Base-by-base conservation (phyloP, 2,329 filamentous ascomycete species). In the Aspergillus neotritici region DNA sequence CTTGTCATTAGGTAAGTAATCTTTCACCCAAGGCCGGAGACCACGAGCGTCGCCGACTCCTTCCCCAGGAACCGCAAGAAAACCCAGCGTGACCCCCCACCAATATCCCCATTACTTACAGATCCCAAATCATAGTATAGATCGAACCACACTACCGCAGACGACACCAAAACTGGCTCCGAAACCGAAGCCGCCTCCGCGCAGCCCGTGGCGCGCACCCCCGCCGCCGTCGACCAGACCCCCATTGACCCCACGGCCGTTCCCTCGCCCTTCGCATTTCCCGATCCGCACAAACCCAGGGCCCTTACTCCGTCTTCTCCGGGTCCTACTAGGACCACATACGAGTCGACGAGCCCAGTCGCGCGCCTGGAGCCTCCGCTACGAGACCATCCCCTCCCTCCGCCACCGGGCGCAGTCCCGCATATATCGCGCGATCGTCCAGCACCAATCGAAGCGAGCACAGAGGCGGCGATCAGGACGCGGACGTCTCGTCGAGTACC, bases 341-440 rank as follows among this genome's bases (percentile, higher is more conserved):
- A 70, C 77, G 48, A 78, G 78, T 62, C 74, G 78, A 49, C 78
- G 75, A 53, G 82, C 82, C 55, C 81, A 80, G 61, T 78, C 82
- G 47, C 79, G 77, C 48, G 72, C 93, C 41, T 76, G 83, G 55
- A 72, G 76, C 52, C 81, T 95, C 63, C 86, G 81, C 50, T 79
- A 87, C 75, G 80, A 89, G 55, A 86, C 79, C 4, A 66, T 94
- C 16, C 86, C 87, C 10, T 71, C 75, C 39, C 76, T 87, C 56
- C 86, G 84, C 58, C 80, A 83, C 61, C 74, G 77, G 41, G 69
- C 87, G 7, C 88, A 94, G 67, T 83, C 83, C 31, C 79, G 82
- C 43, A 80, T 95, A 51, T 94, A 93, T 62, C 77, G 76, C 35
- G 86, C 83, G 50, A 74, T 94, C 44, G 70, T 90, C 49, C 73